Percentiles rank a stretch among this genome's conserved stretches.
Evolutionary conservation across 2,329 filamentous ascomycete species (phyloP).

Genomic region (Alternaria gaisen): DNA sequence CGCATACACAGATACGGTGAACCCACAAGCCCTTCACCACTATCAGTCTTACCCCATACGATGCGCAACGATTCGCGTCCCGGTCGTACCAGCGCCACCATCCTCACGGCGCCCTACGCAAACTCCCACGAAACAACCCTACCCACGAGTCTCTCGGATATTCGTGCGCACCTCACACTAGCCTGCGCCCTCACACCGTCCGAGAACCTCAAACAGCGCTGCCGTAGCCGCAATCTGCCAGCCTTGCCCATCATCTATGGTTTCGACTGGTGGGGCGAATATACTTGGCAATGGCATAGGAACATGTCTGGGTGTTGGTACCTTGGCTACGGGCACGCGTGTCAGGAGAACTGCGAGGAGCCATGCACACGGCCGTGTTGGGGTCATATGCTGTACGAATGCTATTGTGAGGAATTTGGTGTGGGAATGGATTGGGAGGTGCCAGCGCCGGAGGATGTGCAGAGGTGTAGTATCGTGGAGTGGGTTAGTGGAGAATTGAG

Average conservation of each 20-base stretch:
- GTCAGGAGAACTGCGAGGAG: background rate
- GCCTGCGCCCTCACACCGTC: background rate
- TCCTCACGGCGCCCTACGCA: background rate
- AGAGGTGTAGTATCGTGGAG: slow-evolving; percentile 15
- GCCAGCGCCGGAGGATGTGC: slow-evolving; percentile 11
- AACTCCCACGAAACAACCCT: slow-evolving; percentile 12
- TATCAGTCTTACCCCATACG: background rate
- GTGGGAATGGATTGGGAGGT: background rate
- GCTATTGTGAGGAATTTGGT: slow-evolving; percentile 13
- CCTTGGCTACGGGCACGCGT: background rate
- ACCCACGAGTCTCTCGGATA: slow-evolving; percentile 5
- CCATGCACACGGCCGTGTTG: slow-evolving; percentile 3
- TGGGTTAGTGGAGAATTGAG: slow-evolving; percentile 11
- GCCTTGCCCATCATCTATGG: background rate
- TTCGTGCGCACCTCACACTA: slow-evolving; percentile 9
- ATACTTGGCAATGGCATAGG: slow-evolving; percentile 22
- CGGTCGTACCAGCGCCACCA: background rate
- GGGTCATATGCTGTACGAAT: slow-evolving; percentile 1
- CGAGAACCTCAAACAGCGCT: background rate
- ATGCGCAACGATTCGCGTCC: background rate
- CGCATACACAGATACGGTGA: slow-evolving; percentile 3
- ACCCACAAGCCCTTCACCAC: background rate
- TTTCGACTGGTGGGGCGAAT: slow-evolving; percentile 18
- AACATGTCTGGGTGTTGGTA: slow-evolving; percentile 20
- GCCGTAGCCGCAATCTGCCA: background rate